Conservation (phyloP, 2,329 filamentous ascomycete genomes). For the Dothistroma septosporum region DNA sequence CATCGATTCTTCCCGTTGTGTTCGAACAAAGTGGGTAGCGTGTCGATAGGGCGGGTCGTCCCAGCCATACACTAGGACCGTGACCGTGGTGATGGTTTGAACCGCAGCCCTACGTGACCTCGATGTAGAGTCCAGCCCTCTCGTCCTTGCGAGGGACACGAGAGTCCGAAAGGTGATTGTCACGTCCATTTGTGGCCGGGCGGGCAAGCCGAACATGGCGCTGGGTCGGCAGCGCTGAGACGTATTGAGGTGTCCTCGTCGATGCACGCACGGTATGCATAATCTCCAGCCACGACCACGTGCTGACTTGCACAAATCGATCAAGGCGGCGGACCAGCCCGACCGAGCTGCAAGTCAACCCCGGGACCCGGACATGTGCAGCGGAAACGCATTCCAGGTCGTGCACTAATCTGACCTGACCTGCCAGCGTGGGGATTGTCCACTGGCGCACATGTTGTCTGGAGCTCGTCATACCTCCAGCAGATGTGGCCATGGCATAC, state of each 20-base stretch:
- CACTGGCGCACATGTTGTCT: conserved; percentile 15
- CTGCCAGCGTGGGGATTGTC: conserved; percentile 1
- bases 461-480: background rate
- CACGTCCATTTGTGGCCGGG: background rate
- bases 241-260: background rate
- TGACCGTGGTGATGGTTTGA: background rate
- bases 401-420: background rate
- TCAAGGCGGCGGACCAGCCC: background rate
- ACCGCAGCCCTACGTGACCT: background rate
- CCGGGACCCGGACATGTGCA: background rate
- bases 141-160: background rate
- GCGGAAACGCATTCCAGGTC: background rate
- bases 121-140: background rate
- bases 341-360: background rate
- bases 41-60: background rate
- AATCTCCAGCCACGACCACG: background rate
- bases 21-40: background rate
- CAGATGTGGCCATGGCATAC: conserved; percentile 22
- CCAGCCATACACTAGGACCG: background rate
- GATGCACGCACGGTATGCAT: background rate
- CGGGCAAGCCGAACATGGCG: background rate
- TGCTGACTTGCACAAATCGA: background rate
- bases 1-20: background rate
- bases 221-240: background rate
- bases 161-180: background rate